Percentiles rank a stretch among this genome's conserved stretches.
Evolutionary conservation across 495 filamentous ascomycete genomes (phyloP).

Genomic region (Hypoxylon intermedium): DNA sequence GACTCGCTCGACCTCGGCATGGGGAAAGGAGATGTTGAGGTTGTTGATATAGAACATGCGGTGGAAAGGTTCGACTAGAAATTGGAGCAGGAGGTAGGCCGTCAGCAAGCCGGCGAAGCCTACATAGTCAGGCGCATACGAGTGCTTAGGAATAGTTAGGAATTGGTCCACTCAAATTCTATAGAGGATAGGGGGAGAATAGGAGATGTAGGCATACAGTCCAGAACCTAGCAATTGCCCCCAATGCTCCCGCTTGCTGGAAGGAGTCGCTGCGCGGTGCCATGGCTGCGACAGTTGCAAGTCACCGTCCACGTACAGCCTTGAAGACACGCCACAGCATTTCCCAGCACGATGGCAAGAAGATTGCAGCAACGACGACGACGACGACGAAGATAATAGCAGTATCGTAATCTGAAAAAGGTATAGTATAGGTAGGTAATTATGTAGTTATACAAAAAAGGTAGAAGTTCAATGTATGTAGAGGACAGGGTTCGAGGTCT

Average conservation of each 20-base stretch:
- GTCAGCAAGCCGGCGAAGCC: slow-evolving; percentile 72
- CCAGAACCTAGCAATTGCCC: slow-evolving; percentile 60
- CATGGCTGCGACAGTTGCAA: slow-evolving; percentile 47
- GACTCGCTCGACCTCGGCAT: slow-evolving; percentile 85
- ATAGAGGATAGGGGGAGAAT: background rate
- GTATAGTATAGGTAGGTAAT: background rate
- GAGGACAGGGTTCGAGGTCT: slow-evolving; percentile 1
- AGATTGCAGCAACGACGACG: background rate
- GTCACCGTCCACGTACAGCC: slow-evolving; percentile 54
- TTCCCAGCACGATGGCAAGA: slow-evolving; percentile 11
- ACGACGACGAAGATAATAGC: background rate
- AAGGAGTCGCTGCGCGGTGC: slow-evolving; percentile 41
- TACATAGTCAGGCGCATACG: slow-evolving; percentile 87
- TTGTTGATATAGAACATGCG: slow-evolving; percentile 85
- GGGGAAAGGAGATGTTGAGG: slow-evolving; percentile 81
- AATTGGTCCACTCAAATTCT: background rate
- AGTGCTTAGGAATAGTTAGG: slow-evolving; percentile 58
- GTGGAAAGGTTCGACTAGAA: slow-evolving; percentile 85
- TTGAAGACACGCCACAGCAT: slow-evolving; percentile 46
- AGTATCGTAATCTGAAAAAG: too few relatives aligned
- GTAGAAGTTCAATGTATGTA: background rate
- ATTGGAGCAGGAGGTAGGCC: slow-evolving; percentile 71
- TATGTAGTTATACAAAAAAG: background rate
- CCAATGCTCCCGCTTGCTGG: slow-evolving; percentile 40
- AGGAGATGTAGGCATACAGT: slow-evolving; percentile 37